These are phyloP conservation scores for Caloboletus firmus DNA, from an alignment of 1,284 basidiomycete genomes.

Conservation along the genomic window DNA sequence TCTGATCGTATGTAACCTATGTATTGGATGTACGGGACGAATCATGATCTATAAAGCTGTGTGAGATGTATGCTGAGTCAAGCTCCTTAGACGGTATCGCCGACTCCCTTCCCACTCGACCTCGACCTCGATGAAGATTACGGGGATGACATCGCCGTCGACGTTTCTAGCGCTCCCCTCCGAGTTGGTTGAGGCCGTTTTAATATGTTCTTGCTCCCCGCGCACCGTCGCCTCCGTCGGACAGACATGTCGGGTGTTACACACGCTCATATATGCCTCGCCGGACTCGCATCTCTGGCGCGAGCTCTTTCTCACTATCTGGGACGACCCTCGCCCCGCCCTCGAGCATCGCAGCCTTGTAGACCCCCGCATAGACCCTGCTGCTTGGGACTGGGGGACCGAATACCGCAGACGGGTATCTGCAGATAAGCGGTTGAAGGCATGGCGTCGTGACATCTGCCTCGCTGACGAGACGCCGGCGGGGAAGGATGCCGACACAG, in stretches of 20 bases:
- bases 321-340: conserved; percentile 48
- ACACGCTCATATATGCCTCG: conserved; percentile 42
- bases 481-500: not conserved
- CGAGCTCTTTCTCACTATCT: conserved; percentile 48
- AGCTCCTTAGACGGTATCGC: not conserved
- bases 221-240: conserved; percentile 42
- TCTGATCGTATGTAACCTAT: not conserved
- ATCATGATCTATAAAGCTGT: not conserved
- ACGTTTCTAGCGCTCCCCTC: conserved; percentile 21
- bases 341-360: conserved; percentile 23
- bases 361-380: conserved; percentile 19
- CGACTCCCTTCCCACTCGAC: conserved; percentile 18
- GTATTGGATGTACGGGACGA: not conserved
- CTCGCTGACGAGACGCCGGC: not conserved
- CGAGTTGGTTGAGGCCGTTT: conserved; percentile 47
- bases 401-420: conserved; percentile 26
- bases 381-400: conserved; percentile 21
- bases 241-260: conserved; percentile 44
- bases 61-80: conserved; percentile 11
- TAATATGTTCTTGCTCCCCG: conserved; percentile 40
- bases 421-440: conserved; percentile 11
- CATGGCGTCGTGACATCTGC: conserved; percentile 19
- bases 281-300: conserved; percentile 54
- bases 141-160: not conserved
- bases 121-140: not conserved